These are phyloP conservation scores for Pinus albicaulis DNA, from an alignment of 75 land plant genomes.

Conservation along the genomic window DNA sequence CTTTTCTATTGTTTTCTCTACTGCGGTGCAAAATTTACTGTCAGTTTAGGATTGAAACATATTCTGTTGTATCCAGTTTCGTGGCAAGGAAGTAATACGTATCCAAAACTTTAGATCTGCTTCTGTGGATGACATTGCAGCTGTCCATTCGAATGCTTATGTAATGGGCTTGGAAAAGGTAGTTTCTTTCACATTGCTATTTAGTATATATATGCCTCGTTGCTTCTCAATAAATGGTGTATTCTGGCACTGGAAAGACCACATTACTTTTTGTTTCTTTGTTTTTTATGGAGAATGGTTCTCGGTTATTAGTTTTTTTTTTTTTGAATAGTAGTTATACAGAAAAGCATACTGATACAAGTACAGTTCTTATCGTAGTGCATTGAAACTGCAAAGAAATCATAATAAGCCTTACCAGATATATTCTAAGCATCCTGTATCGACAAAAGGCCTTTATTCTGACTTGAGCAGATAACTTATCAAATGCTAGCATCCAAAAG, in stretches of 20 bases:
- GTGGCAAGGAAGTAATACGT: slow-evolving; percentile 63
- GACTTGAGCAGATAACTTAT: no score
- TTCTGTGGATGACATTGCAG: slow-evolving; percentile 70
- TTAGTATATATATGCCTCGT: not conserved
- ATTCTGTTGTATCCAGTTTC: slow-evolving; percentile 40
- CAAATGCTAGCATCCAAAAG: no score
- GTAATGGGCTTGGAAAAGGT: slow-evolving; percentile 89
- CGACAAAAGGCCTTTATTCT: no score
- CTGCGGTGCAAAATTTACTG: not conserved
- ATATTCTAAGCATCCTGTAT: no score
- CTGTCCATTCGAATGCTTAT: slow-evolving; percentile 75
- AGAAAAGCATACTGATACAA: no score
- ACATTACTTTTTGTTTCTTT: not conserved
- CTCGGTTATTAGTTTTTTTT: no score
- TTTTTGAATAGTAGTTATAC: no score
- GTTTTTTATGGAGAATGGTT: not conserved
- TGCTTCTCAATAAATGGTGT: not conserved
- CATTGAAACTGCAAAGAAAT: no score
- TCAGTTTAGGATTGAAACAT: not conserved
- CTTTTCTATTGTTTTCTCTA: not conserved
- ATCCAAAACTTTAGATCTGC: slow-evolving; percentile 63
- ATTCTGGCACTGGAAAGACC: not conserved
- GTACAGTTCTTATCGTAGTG: no score
- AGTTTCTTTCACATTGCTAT: slow-evolving; percentile 5
- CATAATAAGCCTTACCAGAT: no score